These are phyloP conservation scores for Prillingera fragicola DNA, from an alignment of 1,284 basidiomycete species.

Conservation along the genomic window DNA sequence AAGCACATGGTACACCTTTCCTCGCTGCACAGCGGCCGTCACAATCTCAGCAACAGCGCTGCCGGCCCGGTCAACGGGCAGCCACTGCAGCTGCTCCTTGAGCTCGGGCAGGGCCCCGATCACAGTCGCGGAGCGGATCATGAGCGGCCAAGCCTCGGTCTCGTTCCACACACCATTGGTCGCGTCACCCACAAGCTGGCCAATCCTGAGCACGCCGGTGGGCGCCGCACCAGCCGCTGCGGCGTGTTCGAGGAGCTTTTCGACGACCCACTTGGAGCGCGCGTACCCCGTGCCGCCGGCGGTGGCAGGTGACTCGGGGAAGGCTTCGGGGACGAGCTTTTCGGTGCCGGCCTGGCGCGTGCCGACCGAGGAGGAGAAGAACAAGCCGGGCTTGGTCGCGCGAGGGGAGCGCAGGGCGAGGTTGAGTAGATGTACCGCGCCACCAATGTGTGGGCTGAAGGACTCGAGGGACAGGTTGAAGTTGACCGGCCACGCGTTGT, in stretches of 20 bases:
- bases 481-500: constrained; percentile 49
- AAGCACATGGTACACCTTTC: constrained; percentile 66
- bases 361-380: constrained; percentile 58
- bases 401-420: constrained; percentile 52
- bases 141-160: constrained; percentile 54
- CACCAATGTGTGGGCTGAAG: constrained; percentile 54
- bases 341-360: constrained; percentile 33
- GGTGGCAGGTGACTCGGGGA: constrained; percentile 27
- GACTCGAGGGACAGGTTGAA: constrained; percentile 49
- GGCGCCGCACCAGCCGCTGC: constrained; percentile 34
- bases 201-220: constrained; percentile 51
- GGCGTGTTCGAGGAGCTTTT: constrained; percentile 54
- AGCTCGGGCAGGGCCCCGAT: constrained; percentile 52
- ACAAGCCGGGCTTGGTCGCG: constrained; percentile 48
- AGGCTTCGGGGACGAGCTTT: constrained; percentile 25
- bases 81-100: constrained; percentile 54
- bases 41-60: constrained; percentile 54
- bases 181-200: constrained; percentile 55
- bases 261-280: constrained; percentile 59
- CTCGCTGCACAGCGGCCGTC: constrained; percentile 16
- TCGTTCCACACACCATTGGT: constrained; percentile 57
- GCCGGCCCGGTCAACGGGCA: constrained; percentile 58
- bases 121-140: constrained; percentile 49
- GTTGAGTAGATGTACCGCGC: constrained; percentile 56
- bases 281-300: constrained; percentile 55